phyloP scores from a whole-genome alignment of 352 stramenopile species.

The Phytophthora cactorum region DNA sequence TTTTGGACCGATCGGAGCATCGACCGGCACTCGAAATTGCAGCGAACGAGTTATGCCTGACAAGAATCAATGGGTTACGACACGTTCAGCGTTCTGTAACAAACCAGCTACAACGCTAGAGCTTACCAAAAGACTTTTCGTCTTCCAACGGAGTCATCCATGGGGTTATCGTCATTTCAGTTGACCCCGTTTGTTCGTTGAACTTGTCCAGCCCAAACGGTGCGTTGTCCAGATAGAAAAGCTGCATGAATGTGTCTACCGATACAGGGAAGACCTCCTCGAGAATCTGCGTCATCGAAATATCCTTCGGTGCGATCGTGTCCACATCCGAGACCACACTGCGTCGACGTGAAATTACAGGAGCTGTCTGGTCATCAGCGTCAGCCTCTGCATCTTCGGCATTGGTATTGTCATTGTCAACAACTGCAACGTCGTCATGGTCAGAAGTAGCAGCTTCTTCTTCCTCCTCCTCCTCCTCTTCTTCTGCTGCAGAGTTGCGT shows the following conservation, averaged over 20 bases:
- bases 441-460: constrained; percentile 10
- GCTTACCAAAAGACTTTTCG: constrained; percentile 46
- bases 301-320: constrained; percentile 66
- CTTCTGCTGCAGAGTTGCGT: constrained; percentile 2
- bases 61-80: constrained; percentile 1
- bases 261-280: constrained; percentile 69
- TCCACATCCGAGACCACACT: constrained; percentile 72
- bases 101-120: neutral
- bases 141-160: constrained; percentile 64
- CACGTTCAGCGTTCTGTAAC: neutral
- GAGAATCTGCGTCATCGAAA: constrained; percentile 76
- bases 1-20: constrained; percentile 83
- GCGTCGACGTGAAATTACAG: constrained; percentile 26
- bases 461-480: constrained; percentile 14
- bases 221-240: constrained; percentile 71
- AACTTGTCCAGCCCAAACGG: constrained; percentile 77
- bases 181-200: constrained; percentile 60
- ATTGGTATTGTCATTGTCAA: constrained; percentile 6
- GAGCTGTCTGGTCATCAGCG: constrained; percentile 15
- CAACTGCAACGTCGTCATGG: constrained; percentile 4
- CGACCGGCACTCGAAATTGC: constrained; percentile 80
- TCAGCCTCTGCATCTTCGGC: constrained; percentile 6
- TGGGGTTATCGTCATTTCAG: constrained; percentile 74
- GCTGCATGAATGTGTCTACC: constrained; percentile 71
- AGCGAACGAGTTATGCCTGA: constrained; percentile 66